These are phyloP conservation scores for Chimonanthus salicifolius DNA, from an alignment of 164 flowering plant genomes.

Conservation along the genomic window DNA sequence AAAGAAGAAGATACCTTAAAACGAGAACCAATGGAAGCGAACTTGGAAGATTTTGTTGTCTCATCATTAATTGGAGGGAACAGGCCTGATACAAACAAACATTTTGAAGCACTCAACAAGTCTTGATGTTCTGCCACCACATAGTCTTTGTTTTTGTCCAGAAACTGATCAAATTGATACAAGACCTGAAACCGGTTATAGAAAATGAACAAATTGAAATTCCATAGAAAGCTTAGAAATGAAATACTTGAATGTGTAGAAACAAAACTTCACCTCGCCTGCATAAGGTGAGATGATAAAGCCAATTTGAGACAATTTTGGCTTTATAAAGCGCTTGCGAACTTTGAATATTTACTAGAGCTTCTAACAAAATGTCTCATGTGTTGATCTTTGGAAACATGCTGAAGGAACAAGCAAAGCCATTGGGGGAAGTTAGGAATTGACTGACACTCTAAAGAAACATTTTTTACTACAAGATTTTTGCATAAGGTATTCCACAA, in stretches of 20 bases:
- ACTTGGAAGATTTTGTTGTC: slow-evolving; percentile 53
- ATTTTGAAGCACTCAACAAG: slow-evolving; percentile 67
- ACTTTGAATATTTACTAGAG: slow-evolving; percentile 74
- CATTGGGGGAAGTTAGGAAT: neutral
- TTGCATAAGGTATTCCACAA: neutral
- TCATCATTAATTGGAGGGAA: slow-evolving; percentile 71
- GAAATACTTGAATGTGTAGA: neutral
- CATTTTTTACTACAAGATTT: neutral
- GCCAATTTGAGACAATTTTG: slow-evolving; percentile 72
- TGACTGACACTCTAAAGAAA: neutral
- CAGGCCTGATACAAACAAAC: slow-evolving; percentile 68
- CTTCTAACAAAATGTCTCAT: slow-evolving; percentile 82
- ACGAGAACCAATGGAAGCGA: slow-evolving; percentile 85
- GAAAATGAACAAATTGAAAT: slow-evolving; percentile 2
- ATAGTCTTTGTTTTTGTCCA: slow-evolving; percentile 95
- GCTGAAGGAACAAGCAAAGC: slow-evolving; percentile 36
- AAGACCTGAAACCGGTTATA: slow-evolving; percentile 54
- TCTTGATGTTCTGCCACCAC: slow-evolving; percentile 87
- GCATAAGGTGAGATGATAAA: slow-evolving; percentile 86
- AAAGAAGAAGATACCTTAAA: slow-evolving; percentile 51
- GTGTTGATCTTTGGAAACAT: slow-evolving; percentile 95
- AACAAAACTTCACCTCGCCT: slow-evolving; percentile 63
- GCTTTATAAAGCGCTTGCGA: slow-evolving; percentile 77
- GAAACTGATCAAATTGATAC: slow-evolving; percentile 77
- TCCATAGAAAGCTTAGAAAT: neutral